phyloP scores from a whole-genome alignment of 306 rosid species.

The Glycine soja region DNA sequence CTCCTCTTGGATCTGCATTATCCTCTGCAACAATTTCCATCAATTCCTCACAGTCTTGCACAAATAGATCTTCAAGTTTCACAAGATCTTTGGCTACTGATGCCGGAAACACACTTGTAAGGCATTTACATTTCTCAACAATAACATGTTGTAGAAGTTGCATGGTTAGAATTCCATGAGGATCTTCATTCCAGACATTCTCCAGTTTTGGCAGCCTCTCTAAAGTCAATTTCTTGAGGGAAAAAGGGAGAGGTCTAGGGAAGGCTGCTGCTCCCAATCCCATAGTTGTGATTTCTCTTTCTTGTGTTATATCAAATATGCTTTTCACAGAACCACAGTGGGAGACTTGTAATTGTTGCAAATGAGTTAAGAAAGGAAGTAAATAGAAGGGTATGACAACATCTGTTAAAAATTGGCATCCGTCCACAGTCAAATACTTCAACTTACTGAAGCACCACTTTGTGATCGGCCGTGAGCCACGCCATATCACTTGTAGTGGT shows the following conservation, averaged over 20 bases:
- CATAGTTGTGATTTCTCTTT: background rate
- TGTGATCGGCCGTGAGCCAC: too few species aligned
- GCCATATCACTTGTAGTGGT: too few species aligned
- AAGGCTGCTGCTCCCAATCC: background rate
- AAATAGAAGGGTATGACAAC: too few species aligned
- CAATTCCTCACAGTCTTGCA: background rate
- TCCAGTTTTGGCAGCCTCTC: slow-evolving; percentile 32
- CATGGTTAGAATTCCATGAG: slow-evolving; percentile 6
- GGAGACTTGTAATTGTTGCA: too few species aligned
- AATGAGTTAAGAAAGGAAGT: too few species aligned
- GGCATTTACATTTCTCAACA: slow-evolving; percentile 28
- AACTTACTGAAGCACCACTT: too few species aligned
- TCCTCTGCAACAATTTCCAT: background rate
- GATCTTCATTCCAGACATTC: slow-evolving; percentile 41
- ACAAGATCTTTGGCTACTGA: slow-evolving; percentile 11
- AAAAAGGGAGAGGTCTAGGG: background rate
- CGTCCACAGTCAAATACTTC: too few species aligned
- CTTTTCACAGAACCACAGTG: background rate
- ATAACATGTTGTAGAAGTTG: background rate
- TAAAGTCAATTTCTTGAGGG: slow-evolving; percentile 25
- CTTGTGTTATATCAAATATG: slow-evolving; percentile 25
- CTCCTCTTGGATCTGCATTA: background rate
- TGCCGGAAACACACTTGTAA: slow-evolving; percentile 43
- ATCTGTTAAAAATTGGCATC: too few species aligned
- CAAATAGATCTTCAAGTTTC: slow-evolving; percentile 21